Evolutionary conservation across 768 basidiomycete species (phyloP).

Genomic region (Naganishia onofrii): DNA sequence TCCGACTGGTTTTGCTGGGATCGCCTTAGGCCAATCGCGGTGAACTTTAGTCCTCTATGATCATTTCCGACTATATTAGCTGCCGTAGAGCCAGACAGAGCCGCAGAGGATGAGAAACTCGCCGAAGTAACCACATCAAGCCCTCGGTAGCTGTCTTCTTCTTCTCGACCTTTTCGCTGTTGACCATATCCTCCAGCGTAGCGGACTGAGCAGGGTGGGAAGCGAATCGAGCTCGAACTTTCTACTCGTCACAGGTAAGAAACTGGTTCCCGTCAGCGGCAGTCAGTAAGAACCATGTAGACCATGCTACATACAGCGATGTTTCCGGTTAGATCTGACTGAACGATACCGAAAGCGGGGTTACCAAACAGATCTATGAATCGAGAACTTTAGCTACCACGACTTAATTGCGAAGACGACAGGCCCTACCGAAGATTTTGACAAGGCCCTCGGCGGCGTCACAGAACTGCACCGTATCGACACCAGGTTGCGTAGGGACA

Average conservation of each 20-base stretch:
- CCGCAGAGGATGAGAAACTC: constrained; percentile 20
- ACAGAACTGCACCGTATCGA: constrained; percentile 83
- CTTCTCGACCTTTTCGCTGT: constrained; percentile 79
- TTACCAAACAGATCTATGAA: constrained; percentile 76
- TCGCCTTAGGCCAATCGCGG: constrained; percentile 64
- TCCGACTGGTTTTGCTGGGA: constrained; percentile 65
- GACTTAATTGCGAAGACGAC: neutral
- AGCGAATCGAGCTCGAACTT: constrained; percentile 79
- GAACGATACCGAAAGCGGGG: constrained; percentile 75
- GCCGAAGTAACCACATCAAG: constrained; percentile 80
- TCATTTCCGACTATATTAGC: constrained; percentile 1
- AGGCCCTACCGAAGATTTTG: constrained; percentile 78
- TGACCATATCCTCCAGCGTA: constrained; percentile 80
- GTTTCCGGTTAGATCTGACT: constrained; percentile 84
- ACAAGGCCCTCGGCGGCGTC: constrained; percentile 85
- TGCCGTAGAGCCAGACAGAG: neutral
- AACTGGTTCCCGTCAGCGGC: neutral
- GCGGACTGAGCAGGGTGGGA: constrained; percentile 63
- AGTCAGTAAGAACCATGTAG: neutral
- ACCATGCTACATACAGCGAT: constrained; percentile 64
- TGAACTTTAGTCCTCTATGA: constrained; percentile 79
- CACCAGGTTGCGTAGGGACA: constrained; percentile 79
- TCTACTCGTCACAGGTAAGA: constrained; percentile 58
- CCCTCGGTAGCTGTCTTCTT: constrained; percentile 82
- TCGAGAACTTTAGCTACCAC: neutral